A percentile compares a stretch with the other conserved stretches of the same genome.
Conservation (phyloP, 2,329 filamentous ascomycete genomes). For the Neurospora crassa region DNA sequence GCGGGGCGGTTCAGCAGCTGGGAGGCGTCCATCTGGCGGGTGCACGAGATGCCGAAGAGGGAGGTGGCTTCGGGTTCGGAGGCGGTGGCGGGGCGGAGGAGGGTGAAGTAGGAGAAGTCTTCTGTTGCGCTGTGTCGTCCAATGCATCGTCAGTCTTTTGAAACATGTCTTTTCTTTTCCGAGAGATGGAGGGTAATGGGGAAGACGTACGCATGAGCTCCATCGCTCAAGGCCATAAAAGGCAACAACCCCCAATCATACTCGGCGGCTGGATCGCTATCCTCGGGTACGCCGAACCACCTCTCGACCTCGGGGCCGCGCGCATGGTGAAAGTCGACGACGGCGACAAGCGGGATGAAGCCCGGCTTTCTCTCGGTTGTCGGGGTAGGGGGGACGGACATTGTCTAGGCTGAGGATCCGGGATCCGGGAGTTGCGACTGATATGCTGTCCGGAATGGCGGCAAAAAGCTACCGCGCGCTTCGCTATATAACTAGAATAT, state of each 20-base stretch:
- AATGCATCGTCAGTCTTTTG: neutral
- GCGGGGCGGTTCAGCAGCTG: conserved; percentile 67
- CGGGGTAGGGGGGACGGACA: neutral
- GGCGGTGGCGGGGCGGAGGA: conserved; percentile 54
- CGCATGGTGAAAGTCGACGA: conserved; percentile 79
- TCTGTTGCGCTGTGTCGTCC: conserved; percentile 58
- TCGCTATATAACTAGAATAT: neutral
- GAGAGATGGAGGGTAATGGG: neutral
- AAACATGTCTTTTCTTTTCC: neutral
- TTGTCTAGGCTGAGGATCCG: neutral
- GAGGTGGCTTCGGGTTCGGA: conserved; percentile 54
- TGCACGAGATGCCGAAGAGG: conserved; percentile 93
- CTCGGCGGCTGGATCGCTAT: conserved; percentile 65
- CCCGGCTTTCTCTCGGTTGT: conserved; percentile 14
- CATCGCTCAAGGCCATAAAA: conserved; percentile 95
- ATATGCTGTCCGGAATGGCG: neutral
- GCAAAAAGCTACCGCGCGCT: neutral
- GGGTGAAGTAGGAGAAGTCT: conserved; percentile 97
- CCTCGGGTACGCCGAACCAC: conserved; percentile 74
- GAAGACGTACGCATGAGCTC: conserved; percentile 75
- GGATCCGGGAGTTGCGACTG: neutral
- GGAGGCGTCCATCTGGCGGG: conserved; percentile 76
- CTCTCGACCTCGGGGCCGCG: conserved; percentile 85
- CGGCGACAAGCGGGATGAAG: conserved; percentile 62
- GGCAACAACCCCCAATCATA: conserved; percentile 84